Evolutionary conservation across 1,284 basidiomycete species (phyloP), one percentile per base, ranked within the genome.

Genomic region (Moesziomyces aphidis): DNA sequence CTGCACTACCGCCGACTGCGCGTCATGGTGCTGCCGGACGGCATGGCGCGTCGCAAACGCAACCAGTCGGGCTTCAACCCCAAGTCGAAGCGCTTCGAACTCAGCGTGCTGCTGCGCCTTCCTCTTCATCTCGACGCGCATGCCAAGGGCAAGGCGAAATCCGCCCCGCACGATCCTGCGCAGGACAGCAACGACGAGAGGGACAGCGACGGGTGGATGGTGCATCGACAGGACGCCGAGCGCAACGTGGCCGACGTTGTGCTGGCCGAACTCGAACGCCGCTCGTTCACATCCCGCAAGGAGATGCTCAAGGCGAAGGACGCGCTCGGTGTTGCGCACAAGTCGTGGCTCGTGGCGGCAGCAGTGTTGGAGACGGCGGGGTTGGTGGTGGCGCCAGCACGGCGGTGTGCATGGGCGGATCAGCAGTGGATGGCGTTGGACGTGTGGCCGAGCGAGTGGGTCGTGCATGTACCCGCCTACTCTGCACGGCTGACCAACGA

Each of bases 11-110:
- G 73, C 1, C 39, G 49, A 15, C 61, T 48, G 42, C 24, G 28
- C 23, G 50, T 72, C 39, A 71, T 71, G 68, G 13, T 71, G 1
- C 56, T 75, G 1, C 73, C 73, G 0, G 68, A 75, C 6, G 73
- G 73, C 3, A 75, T 75, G 73, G 54, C 42, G 3, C 39, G 60
- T 11, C 46, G 73, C 1, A 61, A 50, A 22, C 4, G 17, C 4
- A 75, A 75, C 47, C 28, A 34, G 49, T 42, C 55, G 1, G 3
- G 6, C 4, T 72, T 63, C 45, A 55, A 56, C 17, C 50, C 52
- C 7, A 64, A 61, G 39, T 42, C 58, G 1, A 59, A 58, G 19
- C 44, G 31, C 26, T 55, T 75, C 4, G 24, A 15, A 10, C n/a
- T 65, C 8, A 34, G 31, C 31, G 62, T 22, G 7, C 52, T 66